Base-by-base conservation (phyloP, 2,329 filamentous ascomycete genomes). In the Monosporascus sp. region DNA sequence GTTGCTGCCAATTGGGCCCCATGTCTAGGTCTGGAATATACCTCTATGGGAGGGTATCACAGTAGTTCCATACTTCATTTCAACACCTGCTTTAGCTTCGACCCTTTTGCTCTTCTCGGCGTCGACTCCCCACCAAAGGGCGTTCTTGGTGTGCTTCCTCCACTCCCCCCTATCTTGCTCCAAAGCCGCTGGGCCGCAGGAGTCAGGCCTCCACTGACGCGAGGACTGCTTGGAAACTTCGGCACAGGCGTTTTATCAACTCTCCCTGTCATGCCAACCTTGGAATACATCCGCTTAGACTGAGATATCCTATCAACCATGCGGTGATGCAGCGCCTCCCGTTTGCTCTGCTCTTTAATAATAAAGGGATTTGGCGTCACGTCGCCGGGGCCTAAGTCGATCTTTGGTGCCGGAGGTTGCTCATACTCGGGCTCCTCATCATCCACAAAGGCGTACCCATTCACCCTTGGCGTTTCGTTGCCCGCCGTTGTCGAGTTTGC, bases 361-460 rank as follows among this genome's bases (percentile, higher is more conserved):
- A 84, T 85, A 70, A 97, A 97, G 0, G 90, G 91, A 59, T 88
- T 95, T 0, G 84, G 84, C 1, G 81, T 82, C n/a, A 80, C 70
- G 63, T 85, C 79, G 16, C 80, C 78, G 9, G 79, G 74, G 1
- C 84, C 80, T 7, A 88, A 73, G 51, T 85, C 72, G 63, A 87
- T 77, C 57, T 74, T 58, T n/a, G 75, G 71, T 46, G 67, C 56
- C 7, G 69, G 63, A 2, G 65, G 61, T 17, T 74, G 61, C 49
- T 77, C 76, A 50, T 77, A 64, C 17, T 78, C 78, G 0, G 82
- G 80, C 41, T 81, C 78, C 48, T 88, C 88, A 53, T 95, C 91
- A 61, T 96, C 91, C 37, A 99, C 92, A 70, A 96, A 97, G 0
- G 91, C 83, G 68, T 97, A 99, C 1, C 94, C 94, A 58, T 95